phyloP scores from a whole-genome alignment of 2,329 filamentous ascomycete genomes.

The Penicillium sp. region DNA sequence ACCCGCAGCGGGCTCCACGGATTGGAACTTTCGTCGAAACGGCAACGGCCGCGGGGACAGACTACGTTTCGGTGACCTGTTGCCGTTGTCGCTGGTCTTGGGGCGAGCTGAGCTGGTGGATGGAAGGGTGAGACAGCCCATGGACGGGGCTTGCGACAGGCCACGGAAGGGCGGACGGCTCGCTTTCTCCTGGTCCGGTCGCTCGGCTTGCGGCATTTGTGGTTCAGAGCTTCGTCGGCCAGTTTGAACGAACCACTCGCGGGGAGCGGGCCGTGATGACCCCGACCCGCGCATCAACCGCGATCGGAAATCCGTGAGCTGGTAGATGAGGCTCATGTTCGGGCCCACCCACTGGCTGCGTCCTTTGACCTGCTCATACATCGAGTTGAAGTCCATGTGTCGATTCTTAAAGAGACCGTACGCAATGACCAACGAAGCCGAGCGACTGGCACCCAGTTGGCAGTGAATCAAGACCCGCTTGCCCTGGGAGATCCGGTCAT shows the following conservation, averaged over 20 bases:
- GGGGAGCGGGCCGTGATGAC: slow-evolving; percentile 29
- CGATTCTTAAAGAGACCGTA: slow-evolving; percentile 61
- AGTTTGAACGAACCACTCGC: slow-evolving; percentile 33
- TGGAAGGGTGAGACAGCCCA: slow-evolving; percentile 23
- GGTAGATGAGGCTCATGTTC: slow-evolving; percentile 65
- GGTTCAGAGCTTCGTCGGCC: slow-evolving; percentile 29
- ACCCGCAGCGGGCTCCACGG: slow-evolving; percentile 17
- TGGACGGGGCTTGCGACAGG: slow-evolving; percentile 22
- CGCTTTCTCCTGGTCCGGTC: slow-evolving; percentile 13
- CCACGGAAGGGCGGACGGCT: slow-evolving; percentile 16
- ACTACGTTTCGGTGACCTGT: slow-evolving; percentile 30
- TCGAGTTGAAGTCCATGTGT: slow-evolving; percentile 57
- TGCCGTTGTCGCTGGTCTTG: slow-evolving; percentile 22
- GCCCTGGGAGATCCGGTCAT: slow-evolving; percentile 51
- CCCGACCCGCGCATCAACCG: slow-evolving; percentile 32
- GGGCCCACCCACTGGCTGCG: slow-evolving; percentile 62
- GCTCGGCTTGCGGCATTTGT: slow-evolving; percentile 22
- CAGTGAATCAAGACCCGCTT: slow-evolving; percentile 61
- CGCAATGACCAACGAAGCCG: slow-evolving; percentile 60
- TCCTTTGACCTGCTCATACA: slow-evolving; percentile 58
- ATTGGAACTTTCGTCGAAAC: slow-evolving; percentile 35
- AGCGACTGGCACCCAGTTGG: slow-evolving; percentile 60
- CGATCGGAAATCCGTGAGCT: slow-evolving; percentile 57
- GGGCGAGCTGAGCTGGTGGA: slow-evolving; percentile 23
- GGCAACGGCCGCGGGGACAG: slow-evolving; percentile 36